Conservation (phyloP, 805 yeast genomes). For the Kuraishia floccosa region DNA sequence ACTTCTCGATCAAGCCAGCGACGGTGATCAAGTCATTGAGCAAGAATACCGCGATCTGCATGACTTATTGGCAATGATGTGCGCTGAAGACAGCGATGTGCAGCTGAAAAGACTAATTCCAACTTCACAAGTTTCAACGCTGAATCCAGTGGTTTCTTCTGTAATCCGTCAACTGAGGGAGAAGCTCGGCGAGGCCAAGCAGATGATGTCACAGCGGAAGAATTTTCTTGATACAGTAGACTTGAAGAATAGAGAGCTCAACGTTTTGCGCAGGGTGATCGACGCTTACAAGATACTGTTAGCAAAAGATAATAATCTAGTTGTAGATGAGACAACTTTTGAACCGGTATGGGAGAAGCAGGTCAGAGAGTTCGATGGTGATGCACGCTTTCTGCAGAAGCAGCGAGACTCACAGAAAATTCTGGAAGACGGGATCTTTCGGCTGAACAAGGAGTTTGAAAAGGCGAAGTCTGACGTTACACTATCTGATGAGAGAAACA, state of each 20-base stretch:
- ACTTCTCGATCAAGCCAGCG: constrained; percentile 44
- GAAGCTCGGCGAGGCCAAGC: constrained; percentile 16
- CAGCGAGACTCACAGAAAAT: constrained; percentile 20
- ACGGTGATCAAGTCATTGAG: constrained; percentile 47
- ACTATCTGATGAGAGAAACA: constrained; percentile 23
- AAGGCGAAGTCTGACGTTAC: constrained; percentile 4
- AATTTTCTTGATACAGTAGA: constrained; percentile 29
- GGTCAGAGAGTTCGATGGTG: constrained; percentile 33
- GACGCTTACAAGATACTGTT: constrained; percentile 28
- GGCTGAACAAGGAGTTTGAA: constrained; percentile 16
- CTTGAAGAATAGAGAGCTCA: constrained; percentile 31
- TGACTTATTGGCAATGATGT: constrained; percentile 29
- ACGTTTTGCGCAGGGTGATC: constrained; percentile 42
- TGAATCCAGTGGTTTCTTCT: constrained; percentile 19
- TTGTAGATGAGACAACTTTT: constrained; percentile 16
- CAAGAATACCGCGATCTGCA: constrained; percentile 36
- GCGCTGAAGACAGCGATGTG: constrained; percentile 18
- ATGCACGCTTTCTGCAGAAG: constrained; percentile 30
- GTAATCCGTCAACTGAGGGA: constrained; percentile 24
- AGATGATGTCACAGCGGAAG: constrained; percentile 24
- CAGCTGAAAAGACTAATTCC: constrained; percentile 17
- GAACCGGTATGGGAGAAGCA: constrained; percentile 29
- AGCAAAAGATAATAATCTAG: constrained; percentile 6
- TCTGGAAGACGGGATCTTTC: constrained; percentile 26
- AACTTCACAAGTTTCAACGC: constrained; percentile 12